A percentile compares a stretch with the other conserved stretches of the same genome.
Conservation (phyloP, 441 rosid genomes). For the Gossypium aridum region DNA sequence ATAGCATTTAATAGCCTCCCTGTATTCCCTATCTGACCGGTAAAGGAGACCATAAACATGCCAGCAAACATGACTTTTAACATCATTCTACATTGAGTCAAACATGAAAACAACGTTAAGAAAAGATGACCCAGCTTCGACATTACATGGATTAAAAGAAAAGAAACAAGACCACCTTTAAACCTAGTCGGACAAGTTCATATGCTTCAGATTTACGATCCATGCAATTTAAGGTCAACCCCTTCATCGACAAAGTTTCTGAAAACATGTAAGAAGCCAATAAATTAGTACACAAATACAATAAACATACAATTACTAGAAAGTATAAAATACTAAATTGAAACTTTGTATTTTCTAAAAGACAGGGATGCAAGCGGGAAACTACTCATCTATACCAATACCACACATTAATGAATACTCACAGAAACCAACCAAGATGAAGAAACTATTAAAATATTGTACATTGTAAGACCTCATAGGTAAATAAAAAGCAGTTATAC, state of each 20-base stretch:
- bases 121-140: slow-evolving; percentile 5
- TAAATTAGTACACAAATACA: background rate
- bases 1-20: slow-evolving; percentile 99
- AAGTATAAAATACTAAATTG: background rate
- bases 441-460: background rate
- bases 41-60: slow-evolving; percentile 97
- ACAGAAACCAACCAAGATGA: slow-evolving; percentile 3
- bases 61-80: slow-evolving; percentile 99
- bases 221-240: slow-evolving; percentile 96
- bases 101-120: slow-evolving; percentile 12
- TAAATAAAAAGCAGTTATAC: no score
- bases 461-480: background rate
- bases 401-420: background rate
- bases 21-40: slow-evolving; percentile 98
- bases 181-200: slow-evolving; percentile 91
- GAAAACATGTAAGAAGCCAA: slow-evolving; percentile 18
- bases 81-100: slow-evolving; percentile 76
- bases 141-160: slow-evolving; percentile 6
- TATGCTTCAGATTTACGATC: slow-evolving; percentile 99
- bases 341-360: background rate
- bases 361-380: background rate
- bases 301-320: background rate
- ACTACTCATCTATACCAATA: no score
- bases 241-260: slow-evolving; percentile 99
- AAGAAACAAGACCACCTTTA: slow-evolving; percentile 56